Conservation (phyloP, 768 basidiomycete species). For the Calvatia gigantea region DNA sequence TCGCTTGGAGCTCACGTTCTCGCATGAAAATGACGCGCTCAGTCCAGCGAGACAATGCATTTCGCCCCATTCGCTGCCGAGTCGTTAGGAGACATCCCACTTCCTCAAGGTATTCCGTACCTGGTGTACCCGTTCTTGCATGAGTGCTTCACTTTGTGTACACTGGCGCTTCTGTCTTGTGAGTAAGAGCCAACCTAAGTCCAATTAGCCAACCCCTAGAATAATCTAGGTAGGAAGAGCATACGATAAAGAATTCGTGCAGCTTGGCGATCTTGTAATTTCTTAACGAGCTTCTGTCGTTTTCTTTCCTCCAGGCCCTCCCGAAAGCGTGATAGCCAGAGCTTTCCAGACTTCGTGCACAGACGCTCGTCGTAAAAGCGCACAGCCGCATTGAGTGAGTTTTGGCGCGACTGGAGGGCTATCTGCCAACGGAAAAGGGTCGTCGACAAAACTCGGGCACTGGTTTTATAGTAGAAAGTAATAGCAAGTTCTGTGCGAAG, state of each 20-base stretch:
- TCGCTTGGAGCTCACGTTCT: slow-evolving; percentile 63
- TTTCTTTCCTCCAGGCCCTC: slow-evolving; percentile 21
- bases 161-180: slow-evolving; percentile 34
- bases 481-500: slow-evolving; percentile 16
- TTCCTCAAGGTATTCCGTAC: slow-evolving; percentile 19
- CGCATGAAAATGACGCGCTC: slow-evolving; percentile 73
- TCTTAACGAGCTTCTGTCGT: slow-evolving; percentile 20
- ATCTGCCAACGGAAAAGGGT: slow-evolving; percentile 20
- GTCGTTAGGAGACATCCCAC: not conserved
- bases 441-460: slow-evolving; percentile 15
- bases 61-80: slow-evolving; percentile 48
- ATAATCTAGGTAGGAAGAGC: not conserved
- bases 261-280: slow-evolving; percentile 17
- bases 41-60: slow-evolving; percentile 58
- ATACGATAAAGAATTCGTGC: slow-evolving; percentile 11
- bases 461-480: slow-evolving; percentile 16
- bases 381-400: slow-evolving; percentile 20
- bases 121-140: slow-evolving; percentile 35
- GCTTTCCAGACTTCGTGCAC: slow-evolving; percentile 7
- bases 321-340: slow-evolving; percentile 7
- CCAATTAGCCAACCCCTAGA: not conserved
- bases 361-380: slow-evolving; percentile 20
- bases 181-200: slow-evolving; percentile 45
- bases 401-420: slow-evolving; percentile 19
- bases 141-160: slow-evolving; percentile 40